Evolutionary conservation across 257 asterid species (phyloP).

Genomic region (Solanum appendiculatum): DNA sequence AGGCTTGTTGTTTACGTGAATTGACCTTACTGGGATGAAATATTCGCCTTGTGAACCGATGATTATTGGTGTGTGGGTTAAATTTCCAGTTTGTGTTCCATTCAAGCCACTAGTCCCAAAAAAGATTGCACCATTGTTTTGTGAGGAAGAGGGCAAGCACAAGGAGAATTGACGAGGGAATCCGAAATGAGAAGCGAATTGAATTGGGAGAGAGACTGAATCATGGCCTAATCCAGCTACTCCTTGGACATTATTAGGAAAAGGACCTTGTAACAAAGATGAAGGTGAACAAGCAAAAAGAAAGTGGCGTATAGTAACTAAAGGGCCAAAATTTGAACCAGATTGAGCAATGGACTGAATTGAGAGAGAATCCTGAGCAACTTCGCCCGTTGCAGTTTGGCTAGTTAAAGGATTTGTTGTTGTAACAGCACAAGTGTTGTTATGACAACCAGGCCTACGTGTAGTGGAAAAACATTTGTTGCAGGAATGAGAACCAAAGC

Average conservation of each 20-base stretch:
- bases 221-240: constrained; percentile 35
- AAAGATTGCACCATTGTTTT: constrained; percentile 23
- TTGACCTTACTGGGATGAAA: constrained; percentile 19
- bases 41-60: constrained; percentile 37
- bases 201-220: constrained; percentile 32
- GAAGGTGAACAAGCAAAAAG: constrained; percentile 40
- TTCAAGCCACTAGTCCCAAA: constrained; percentile 23
- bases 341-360: constrained; percentile 7
- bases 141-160: constrained; percentile 24
- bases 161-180: constrained; percentile 26
- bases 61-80: constrained; percentile 26
- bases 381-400: constrained; percentile 14
- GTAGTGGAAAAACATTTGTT: constrained; percentile 14
- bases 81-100: background rate
- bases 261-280: constrained; percentile 23
- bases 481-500: constrained; percentile 27
- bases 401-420: constrained; percentile 30
- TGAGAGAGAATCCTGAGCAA: constrained; percentile 32
- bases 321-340: constrained; percentile 5
- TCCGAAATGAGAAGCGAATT: constrained; percentile 40
- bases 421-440: constrained; percentile 40
- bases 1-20: constrained; percentile 15
- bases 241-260: constrained; percentile 32
- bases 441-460: constrained; percentile 37
- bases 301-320: constrained; percentile 12